These are phyloP conservation scores for Microascus cirrosus DNA, from an alignment of 2,329 filamentous ascomycete genomes.

Conservation along the genomic window DNA sequence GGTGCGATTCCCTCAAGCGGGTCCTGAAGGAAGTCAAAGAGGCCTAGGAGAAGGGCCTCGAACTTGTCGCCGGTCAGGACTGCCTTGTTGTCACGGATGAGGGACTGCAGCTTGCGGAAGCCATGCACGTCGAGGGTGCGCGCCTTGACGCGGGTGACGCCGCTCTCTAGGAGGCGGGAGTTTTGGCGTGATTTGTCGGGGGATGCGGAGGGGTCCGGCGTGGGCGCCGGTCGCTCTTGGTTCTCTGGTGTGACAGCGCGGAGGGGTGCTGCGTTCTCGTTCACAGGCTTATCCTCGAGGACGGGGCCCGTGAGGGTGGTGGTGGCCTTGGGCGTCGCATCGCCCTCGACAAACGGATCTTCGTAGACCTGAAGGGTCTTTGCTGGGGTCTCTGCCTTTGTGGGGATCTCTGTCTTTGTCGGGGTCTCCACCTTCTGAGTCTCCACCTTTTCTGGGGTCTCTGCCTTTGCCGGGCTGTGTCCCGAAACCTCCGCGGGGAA, in stretches of 20 bases:
- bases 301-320: constrained; percentile 32
- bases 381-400: background rate
- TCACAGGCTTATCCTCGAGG: constrained; percentile 48
- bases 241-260: background rate
- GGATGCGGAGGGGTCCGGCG: constrained; percentile 14
- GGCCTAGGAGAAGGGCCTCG: constrained; percentile 51
- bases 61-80: constrained; percentile 58
- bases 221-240: background rate
- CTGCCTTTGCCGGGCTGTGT: background rate
- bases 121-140: constrained; percentile 70
- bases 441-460: background rate
- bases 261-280: constrained; percentile 32
- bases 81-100: constrained; percentile 56
- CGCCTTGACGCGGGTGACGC: constrained; percentile 60
- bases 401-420: background rate
- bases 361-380: constrained; percentile 37
- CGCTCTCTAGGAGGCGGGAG: constrained; percentile 57
- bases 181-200: constrained; percentile 47
- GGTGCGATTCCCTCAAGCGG: constrained; percentile 40
- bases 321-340: constrained; percentile 31
- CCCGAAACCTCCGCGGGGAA: background rate
- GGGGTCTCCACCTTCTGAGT: background rate
- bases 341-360: constrained; percentile 43
- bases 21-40: constrained; percentile 63
- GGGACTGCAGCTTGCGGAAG: constrained; percentile 66